Conservation (phyloP, 179 eudicot species). For the Amaranthus tricolor region DNA sequence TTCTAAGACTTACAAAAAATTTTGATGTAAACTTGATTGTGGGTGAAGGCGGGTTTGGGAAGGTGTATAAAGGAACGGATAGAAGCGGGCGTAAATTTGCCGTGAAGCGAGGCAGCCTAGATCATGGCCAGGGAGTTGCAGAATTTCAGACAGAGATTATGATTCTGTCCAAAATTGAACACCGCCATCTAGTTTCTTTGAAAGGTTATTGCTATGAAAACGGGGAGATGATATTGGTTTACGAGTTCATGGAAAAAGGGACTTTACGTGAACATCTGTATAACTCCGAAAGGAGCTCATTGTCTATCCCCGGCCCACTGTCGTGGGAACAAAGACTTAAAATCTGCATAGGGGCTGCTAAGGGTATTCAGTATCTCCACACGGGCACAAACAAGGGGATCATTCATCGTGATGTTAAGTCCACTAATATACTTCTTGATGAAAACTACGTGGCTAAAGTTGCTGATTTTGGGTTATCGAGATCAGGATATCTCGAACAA, state of each 20-base stretch:
- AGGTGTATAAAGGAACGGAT: conserved; percentile 53
- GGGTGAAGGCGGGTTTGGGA: conserved; percentile 79
- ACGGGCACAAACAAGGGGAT: conserved; percentile 43
- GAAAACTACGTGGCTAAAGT: conserved; percentile 56
- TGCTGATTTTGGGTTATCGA: conserved; percentile 64
- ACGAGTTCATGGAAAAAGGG: conserved; percentile 77
- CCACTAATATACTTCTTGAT: conserved; percentile 67
- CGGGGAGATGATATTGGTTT: conserved; percentile 66
- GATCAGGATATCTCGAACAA: conserved; percentile 42
- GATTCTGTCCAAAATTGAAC: conserved; percentile 54
- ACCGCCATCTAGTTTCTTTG: conserved; percentile 61
- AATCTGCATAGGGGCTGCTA: conserved; percentile 63
- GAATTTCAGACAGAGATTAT: conserved; percentile 65
- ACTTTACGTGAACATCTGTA: conserved; percentile 58
- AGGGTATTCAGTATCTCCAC: conserved; percentile 62
- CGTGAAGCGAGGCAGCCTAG: conserved; percentile 58
- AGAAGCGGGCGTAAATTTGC: conserved; percentile 48
- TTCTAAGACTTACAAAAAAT: conserved; percentile 43
- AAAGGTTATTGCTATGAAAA: conserved; percentile 69
- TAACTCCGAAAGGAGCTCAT: conserved; percentile 1
- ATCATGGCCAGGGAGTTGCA: conserved; percentile 53
- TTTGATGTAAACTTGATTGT: conserved; percentile 43
- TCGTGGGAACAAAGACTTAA: conserved; percentile 57
- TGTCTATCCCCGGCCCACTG: conserved; percentile 13
- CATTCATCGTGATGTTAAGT: conserved; percentile 69